Base-by-base conservation (phyloP, 345 rosid genomes). In the Salix brachista region DNA sequence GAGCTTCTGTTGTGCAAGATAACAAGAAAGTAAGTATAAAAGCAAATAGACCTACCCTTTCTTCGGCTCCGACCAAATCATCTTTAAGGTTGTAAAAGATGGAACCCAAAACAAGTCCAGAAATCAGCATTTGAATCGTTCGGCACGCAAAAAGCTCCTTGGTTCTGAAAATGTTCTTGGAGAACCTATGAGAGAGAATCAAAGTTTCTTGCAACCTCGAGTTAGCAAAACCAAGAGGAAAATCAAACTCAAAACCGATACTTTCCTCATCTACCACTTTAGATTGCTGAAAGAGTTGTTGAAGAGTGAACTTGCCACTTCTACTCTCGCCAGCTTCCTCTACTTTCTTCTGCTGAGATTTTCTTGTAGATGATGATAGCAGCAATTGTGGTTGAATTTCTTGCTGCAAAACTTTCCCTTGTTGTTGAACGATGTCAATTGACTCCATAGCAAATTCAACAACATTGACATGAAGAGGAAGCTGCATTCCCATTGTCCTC, bases 31-130 rank as follows among this genome's bases (percentile, higher is more conserved):
- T 96, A 74, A 96, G 76, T 81, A 90, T 87, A 78, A 96, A 96
- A 0, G 99, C 99, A 71, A 93, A 96, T 37, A 96, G 83, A 16
- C 99, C 99, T n/a, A 96, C 98, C 68, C 89, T 86, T 83, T 91
- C 97, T 32, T 86, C 78, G 1, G 99, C 91, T 50, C 98, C 97
- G 1, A 67, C 23, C 4, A 93, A 54, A 83, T 90, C 89, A 23
- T 90, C 92, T 75, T 82, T 86, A 8, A 89, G 83, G 61, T 87
- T 83, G 80, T 83, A 85, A 75, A 96, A 96, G 71, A 96, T 91
- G 26, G 94, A 90, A n/a, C 99, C 99, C 19, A 96, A 82, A 74
- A 96, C 94, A 9, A 96, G 78, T 56, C 98, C 97, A 10, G 96
- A 90, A 64, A 88, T 64, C 86, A 96, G 79, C 93, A 93, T 91